Percentiles rank a stretch among this genome's conserved stretches.
phyloP scores from a whole-genome alignment of 2,329 filamentous ascomycete genomes.

The Colletotrichum somersetense region DNA sequence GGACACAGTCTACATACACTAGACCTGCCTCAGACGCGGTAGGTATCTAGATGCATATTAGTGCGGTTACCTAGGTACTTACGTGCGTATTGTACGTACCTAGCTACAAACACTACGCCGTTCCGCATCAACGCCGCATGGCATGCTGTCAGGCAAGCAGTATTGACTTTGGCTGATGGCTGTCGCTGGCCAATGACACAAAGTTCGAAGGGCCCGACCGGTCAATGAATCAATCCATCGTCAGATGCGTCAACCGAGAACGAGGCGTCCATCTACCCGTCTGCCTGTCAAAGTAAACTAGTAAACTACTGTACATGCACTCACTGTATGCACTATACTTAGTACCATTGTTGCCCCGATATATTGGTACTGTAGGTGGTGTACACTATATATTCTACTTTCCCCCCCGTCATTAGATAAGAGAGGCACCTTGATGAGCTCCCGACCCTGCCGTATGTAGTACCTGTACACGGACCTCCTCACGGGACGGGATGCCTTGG shows the following conservation, averaged over 20 bases:
- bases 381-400: too few relatives aligned
- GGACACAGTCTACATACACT: background rate
- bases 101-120: too few relatives aligned
- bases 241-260: conserved; percentile 4
- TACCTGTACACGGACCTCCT: background rate
- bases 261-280: conserved; percentile 6
- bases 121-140: conserved; percentile 4
- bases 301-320: too few relatives aligned
- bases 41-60: too few relatives aligned
- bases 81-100: too few relatives aligned
- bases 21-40: too few relatives aligned
- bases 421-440: conserved; percentile 27
- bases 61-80: background rate
- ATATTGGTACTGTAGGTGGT: too few relatives aligned
- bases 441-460: background rate
- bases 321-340: background rate
- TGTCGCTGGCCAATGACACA: background rate
- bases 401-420: conserved; percentile 12
- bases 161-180: background rate
- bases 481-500: conserved; percentile 12
- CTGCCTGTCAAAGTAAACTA: background rate
- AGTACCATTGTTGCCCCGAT: background rate
- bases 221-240: conserved; percentile 14
- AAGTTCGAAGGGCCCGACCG: conserved; percentile 9
- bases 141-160: background rate